These are phyloP conservation scores for Cryphonectria carpinicola DNA, from an alignment of 2,329 filamentous ascomycete species.

Conservation along the genomic window DNA sequence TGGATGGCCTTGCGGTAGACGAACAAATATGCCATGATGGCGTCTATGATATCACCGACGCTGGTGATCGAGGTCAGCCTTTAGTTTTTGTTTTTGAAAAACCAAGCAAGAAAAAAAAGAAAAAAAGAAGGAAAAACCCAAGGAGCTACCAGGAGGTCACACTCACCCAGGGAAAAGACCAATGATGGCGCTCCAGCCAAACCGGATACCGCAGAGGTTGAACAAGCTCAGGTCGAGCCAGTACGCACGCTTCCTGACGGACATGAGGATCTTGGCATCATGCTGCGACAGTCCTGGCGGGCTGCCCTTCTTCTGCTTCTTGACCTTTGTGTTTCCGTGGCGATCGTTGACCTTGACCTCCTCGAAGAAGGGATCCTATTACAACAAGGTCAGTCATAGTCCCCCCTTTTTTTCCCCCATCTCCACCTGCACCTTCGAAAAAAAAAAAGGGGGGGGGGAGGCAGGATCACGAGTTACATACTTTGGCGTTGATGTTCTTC, in stretches of 20 bases:
- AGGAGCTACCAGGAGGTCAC: background rate
- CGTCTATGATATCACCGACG: slow-evolving; percentile 75
- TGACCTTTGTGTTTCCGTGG: slow-evolving; percentile 58
- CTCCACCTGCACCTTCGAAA: too few relatives aligned
- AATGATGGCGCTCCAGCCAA: slow-evolving; percentile 89
- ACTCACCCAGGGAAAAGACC: slow-evolving; percentile 81
- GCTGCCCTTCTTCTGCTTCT: slow-evolving; percentile 83
- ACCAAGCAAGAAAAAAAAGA: background rate
- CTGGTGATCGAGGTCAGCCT: slow-evolving; percentile 45
- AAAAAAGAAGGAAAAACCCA: too few relatives aligned
- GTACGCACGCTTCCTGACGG: slow-evolving; percentile 85
- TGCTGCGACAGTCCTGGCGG: slow-evolving; percentile 82
- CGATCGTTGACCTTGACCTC: slow-evolving; percentile 15
- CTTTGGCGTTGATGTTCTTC: slow-evolving; percentile 21
- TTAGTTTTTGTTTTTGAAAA: background rate
- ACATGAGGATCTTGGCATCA: slow-evolving; percentile 81
- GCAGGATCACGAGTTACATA: background rate
- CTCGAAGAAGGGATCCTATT: slow-evolving; percentile 22
- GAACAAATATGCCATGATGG: slow-evolving; percentile 69
- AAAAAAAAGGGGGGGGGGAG: too few relatives aligned
- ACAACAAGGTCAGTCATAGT: background rate
- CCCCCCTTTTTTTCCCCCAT: too few relatives aligned
- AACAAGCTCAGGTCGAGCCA: slow-evolving; percentile 83
- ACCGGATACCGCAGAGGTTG: slow-evolving; percentile 77
- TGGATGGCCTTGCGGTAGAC: slow-evolving; percentile 74